Percentiles rank a stretch among this genome's conserved stretches.
Conservation (phyloP, 768 basidiomycete species). For the Rhodotorula sphaerocarpa region DNA sequence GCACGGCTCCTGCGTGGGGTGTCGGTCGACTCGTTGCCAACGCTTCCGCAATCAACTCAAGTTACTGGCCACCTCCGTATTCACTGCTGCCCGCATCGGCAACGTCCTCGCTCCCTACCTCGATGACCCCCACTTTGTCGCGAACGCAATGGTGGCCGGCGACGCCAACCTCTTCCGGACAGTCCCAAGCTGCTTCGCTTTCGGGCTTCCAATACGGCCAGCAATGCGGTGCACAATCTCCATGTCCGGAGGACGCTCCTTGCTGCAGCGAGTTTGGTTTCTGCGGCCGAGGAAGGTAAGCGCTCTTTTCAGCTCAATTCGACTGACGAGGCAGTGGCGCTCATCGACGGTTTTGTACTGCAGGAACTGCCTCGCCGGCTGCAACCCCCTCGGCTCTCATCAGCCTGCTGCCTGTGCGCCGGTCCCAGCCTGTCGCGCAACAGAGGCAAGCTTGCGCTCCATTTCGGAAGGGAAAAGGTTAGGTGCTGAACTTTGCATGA, state of each 20-base stretch:
- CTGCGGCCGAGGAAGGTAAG: slow-evolving; percentile 27
- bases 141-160: too few species aligned
- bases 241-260: slow-evolving; percentile 11
- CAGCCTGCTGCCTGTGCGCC: slow-evolving; percentile 13
- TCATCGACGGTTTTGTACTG: background rate
- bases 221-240: background rate
- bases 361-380: slow-evolving; percentile 31
- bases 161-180: too few species aligned
- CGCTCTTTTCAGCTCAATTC: background rate
- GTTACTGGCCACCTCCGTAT: too few species aligned
- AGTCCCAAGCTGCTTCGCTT: background rate
- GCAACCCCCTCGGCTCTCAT: slow-evolving; percentile 22
- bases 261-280: slow-evolving; percentile 27
- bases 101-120: too few species aligned
- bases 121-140: too few species aligned
- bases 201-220: background rate
- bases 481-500: too few species aligned
- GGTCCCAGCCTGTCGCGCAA: slow-evolving; percentile 6
- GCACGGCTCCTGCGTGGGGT: slow-evolving; percentile 29
- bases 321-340: background rate
- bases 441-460: too few species aligned
- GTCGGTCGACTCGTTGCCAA: slow-evolving; percentile 19
- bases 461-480: too few species aligned
- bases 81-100: too few species aligned
- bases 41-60: too few species aligned